phyloP scores from a whole-genome alignment of 306 rosid species.

The Crotalaria pallida region DNA sequence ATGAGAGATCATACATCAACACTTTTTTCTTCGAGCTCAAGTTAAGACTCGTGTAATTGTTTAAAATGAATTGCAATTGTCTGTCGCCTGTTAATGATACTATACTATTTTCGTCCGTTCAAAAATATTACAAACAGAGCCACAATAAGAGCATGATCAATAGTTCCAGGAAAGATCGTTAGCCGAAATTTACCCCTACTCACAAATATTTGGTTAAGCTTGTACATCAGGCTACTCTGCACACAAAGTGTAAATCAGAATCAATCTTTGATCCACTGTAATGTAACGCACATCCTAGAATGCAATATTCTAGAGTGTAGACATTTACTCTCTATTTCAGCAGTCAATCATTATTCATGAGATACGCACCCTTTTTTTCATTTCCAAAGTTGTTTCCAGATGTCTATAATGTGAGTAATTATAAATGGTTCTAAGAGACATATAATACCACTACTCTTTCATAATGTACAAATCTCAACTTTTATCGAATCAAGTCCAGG shows the following conservation, averaged over 20 bases:
- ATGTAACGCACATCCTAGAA: neutral
- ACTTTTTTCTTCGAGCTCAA: slow-evolving; percentile 2
- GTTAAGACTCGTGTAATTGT: neutral
- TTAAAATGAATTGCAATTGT: slow-evolving; percentile 1
- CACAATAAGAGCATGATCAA: slow-evolving; percentile 47
- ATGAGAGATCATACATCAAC: neutral
- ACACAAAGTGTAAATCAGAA: slow-evolving; percentile 15
- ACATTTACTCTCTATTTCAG: neutral
- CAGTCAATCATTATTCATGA: neutral
- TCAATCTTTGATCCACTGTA: neutral
- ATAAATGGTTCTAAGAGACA: neutral
- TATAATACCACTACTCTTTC: neutral
- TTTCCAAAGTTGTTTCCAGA: neutral
- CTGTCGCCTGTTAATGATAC: neutral
- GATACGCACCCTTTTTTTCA: neutral
- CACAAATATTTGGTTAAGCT: slow-evolving; percentile 56
- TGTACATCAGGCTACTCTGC: slow-evolving; percentile 92
- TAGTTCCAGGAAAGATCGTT: slow-evolving; percentile 60
- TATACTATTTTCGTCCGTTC: slow-evolving; percentile 43
- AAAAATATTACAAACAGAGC: slow-evolving; percentile 72
- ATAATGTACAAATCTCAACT: neutral
- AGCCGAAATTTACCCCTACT: slow-evolving; percentile 70
- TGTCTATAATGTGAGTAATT: neutral
- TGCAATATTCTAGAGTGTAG: neutral
- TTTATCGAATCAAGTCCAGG: neutral